phyloP scores from a whole-genome alignment of 2,329 filamentous ascomycete genomes.

The Albifimbria verrucaria region DNA sequence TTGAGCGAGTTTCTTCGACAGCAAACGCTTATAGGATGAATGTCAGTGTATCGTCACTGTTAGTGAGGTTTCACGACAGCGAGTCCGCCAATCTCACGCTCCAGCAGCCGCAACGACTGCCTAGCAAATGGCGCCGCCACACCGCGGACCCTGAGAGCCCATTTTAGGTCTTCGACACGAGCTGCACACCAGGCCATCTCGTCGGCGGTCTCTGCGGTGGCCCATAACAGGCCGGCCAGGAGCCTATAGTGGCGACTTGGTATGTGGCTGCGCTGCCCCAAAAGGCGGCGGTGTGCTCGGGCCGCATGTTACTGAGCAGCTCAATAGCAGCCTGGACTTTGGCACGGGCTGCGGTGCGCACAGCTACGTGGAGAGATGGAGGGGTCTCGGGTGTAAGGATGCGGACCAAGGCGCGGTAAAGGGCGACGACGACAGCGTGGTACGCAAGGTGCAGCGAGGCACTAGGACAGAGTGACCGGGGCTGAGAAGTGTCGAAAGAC shows the following conservation, averaged over 20 bases:
- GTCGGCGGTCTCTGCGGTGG: constrained; percentile 30
- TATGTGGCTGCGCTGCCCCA: constrained; percentile 43
- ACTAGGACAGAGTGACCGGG: constrained; percentile 37
- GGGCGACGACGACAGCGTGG: constrained; percentile 47
- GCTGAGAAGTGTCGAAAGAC: constrained; percentile 38
- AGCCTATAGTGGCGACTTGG: constrained; percentile 39
- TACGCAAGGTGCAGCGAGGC: constrained; percentile 49
- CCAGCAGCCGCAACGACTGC: constrained; percentile 35
- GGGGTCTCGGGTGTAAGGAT: constrained; percentile 32
- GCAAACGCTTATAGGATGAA: too few relatives aligned
- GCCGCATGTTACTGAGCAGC: constrained; percentile 37
- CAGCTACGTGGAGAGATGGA: constrained; percentile 22
- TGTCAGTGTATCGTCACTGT: too few relatives aligned
- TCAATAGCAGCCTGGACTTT: constrained; percentile 37
- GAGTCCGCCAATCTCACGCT: constrained; percentile 27
- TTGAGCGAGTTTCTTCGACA: too few relatives aligned
- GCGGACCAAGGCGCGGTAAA: constrained; percentile 47
- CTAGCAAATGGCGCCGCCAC: constrained; percentile 35
- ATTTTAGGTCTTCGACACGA: constrained; percentile 36
- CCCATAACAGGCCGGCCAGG: constrained; percentile 38
- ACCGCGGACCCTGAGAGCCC: constrained; percentile 38
- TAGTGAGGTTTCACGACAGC: constrained; percentile 25
- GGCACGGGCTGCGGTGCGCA: constrained; percentile 34
- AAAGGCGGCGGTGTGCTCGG: constrained; percentile 42
- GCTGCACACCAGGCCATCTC: constrained; percentile 37